Base-by-base conservation (phyloP, 129 eudicot species). In the Pulicaria dysenterica region DNA sequence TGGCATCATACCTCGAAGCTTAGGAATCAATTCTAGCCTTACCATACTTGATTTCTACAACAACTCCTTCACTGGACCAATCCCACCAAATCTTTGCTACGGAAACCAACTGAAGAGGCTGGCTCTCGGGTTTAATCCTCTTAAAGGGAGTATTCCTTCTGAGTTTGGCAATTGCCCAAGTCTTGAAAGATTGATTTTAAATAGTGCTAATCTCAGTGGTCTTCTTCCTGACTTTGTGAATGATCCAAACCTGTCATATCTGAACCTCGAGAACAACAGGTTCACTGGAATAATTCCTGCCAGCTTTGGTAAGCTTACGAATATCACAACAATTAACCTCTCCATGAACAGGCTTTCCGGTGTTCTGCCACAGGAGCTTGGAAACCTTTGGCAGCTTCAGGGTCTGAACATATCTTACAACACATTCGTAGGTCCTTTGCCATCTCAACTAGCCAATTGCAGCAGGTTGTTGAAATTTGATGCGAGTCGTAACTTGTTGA, bases 11-110 rank as follows among this genome's bases (percentile, higher is more conserved):
- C 98, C 98, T 73, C 90, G 79, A 15, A 77, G 63, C 13, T 62
- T 93, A 72, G 98, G 98, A 36, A 70, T 89, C 42, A 89, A 93
- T 69, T 69, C 83, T 58, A 87, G 82, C 67, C 76, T 93, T 69
- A 74, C 71, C 47, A 15, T 19, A 37, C 57, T 93, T 38, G 98
- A 93, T 42, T 76, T 93, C 85, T 79, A 84, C 4, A 67, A 80
- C 41, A 93, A 93, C 79, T 70, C 71, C 37, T 93, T 93, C 80
- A 73, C 79, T 0, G 98, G 98, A 7, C 81, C 77, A 37, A 84
- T 93, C 69, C 98, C 98, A 5, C 95, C 95, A 37, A 71, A 85
- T 72, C 86, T 93, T 55, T 93, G 98, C 80, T 85, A 65, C 13
- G 44, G 82, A 16, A 85, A 87, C 76, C 74, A 82, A 17, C 74